A percentile compares a stretch with the other conserved stretches of the same genome.
Conservation (phyloP, 2,329 filamentous ascomycete genomes). For the Colletotrichum sp. region DNA sequence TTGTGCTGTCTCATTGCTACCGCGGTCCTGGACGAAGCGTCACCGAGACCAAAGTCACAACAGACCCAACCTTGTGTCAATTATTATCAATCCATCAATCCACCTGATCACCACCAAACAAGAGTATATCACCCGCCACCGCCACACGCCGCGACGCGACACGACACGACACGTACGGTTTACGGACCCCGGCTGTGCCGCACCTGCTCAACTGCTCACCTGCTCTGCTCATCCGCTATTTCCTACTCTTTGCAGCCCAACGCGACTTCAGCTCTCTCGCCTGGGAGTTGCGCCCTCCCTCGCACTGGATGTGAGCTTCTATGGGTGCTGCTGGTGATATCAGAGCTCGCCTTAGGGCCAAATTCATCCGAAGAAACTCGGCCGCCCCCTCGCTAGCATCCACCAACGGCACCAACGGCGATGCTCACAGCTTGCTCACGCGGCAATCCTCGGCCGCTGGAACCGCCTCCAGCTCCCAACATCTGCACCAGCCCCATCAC, state of each 20-base stretch:
- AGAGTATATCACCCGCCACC: neutral
- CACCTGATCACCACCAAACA: neutral
- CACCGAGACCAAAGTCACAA: neutral
- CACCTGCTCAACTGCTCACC: neutral
- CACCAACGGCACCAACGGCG: slow-evolving; percentile 34
- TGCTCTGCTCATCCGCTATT: neutral
- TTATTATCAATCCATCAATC: neutral
- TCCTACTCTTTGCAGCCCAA: neutral
- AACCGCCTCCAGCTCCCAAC: slow-evolving; percentile 13
- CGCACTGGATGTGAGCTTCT: neutral
- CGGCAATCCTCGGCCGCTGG: slow-evolving; percentile 21
- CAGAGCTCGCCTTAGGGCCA: slow-evolving; percentile 51
- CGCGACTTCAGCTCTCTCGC: neutral
- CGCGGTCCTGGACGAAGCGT: neutral
- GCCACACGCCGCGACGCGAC: neutral
- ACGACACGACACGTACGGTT: neutral
- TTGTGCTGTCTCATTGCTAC: neutral
- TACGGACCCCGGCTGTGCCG: neutral
- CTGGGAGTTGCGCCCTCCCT: neutral
- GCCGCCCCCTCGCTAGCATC: slow-evolving; percentile 40
- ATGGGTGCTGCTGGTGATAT: slow-evolving; percentile 40
- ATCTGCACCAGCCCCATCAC: neutral
- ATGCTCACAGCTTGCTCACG: slow-evolving; percentile 25
- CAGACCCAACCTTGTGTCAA: neutral
- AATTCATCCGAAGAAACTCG: slow-evolving; percentile 49